phyloP scores from a whole-genome alignment of 495 filamentous ascomycete species.

The Darksidea phi region DNA sequence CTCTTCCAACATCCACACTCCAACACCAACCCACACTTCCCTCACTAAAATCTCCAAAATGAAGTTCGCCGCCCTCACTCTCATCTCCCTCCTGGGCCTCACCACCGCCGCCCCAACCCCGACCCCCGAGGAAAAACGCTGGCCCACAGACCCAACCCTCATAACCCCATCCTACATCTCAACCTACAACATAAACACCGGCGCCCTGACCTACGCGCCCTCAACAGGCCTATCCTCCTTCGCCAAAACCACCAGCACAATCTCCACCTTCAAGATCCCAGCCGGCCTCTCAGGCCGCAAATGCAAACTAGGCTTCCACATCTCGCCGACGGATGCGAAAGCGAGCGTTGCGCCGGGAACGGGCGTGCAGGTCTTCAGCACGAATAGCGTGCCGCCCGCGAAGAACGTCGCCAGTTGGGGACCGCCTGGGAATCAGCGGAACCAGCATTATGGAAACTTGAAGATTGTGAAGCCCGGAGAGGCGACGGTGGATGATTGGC shows the following conservation, averaged over 20 bases:
- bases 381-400: not conserved
- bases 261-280: constrained; percentile 23
- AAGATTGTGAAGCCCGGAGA: not conserved
- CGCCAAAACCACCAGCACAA: constrained; percentile 13
- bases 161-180: constrained; percentile 6
- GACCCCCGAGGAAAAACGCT: not conserved
- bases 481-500: not conserved
- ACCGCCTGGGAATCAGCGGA: constrained; percentile 19
- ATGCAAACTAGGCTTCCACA: constrained; percentile 11
- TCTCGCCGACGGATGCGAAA: not conserved
- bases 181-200: constrained; percentile 15
- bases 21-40: not conserved
- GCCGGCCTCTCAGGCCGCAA: not conserved
- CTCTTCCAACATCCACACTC: too few species aligned
- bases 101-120: constrained; percentile 4
- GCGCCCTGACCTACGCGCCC: constrained; percentile 9
- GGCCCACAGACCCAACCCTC: not conserved
- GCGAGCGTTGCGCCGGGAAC: not conserved
- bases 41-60: constrained; percentile 1
- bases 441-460: not conserved
- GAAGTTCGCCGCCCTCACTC: constrained; percentile 3
- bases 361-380: constrained; percentile 17
- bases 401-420: constrained; percentile 1
- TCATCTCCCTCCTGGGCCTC: constrained; percentile 11
- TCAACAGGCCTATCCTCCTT: not conserved